A percentile compares a stretch with the other conserved stretches of the same genome.
Evolutionary conservation across 495 filamentous ascomycete species (phyloP).

Genomic region (Tuber brumale): DNA sequence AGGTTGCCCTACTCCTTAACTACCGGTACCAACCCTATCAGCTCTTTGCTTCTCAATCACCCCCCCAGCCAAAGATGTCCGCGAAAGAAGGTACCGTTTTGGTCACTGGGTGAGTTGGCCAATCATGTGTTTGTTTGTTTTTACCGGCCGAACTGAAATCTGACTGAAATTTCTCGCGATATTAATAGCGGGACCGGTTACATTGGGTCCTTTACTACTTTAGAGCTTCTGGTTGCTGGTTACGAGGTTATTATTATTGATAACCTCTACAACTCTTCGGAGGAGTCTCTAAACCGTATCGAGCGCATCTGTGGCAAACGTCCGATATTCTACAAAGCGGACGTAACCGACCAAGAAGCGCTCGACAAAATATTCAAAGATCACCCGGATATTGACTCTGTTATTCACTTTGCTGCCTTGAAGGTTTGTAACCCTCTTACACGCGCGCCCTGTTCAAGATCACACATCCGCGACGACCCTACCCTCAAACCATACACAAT

Average conservation of each 20-base stretch:
- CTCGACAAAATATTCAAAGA: slow-evolving; percentile 83
- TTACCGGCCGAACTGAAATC: slow-evolving; percentile 10
- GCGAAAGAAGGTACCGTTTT: slow-evolving; percentile 63
- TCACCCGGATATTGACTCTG: slow-evolving; percentile 89
- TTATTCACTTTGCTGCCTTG: slow-evolving; percentile 96
- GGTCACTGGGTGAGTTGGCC: slow-evolving; percentile 70
- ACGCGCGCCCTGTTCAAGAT: neutral
- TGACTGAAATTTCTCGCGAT: slow-evolving; percentile 16
- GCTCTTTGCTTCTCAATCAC: slow-evolving; percentile 2
- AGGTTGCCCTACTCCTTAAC: neutral
- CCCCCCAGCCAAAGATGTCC: slow-evolving; percentile 54
- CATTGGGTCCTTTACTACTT: slow-evolving; percentile 94
- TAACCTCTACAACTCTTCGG: slow-evolving; percentile 90
- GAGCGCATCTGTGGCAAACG: slow-evolving; percentile 87
- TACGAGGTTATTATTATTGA: slow-evolving; percentile 96
- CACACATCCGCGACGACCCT: neutral
- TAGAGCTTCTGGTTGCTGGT: slow-evolving; percentile 83
- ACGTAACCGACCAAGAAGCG: slow-evolving; percentile 75
- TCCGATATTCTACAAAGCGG: slow-evolving; percentile 74
- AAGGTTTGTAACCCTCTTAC: slow-evolving; percentile 58
- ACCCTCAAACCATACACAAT: slow-evolving; percentile 10
- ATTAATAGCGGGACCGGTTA: slow-evolving; percentile 82
- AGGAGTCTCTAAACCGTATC: slow-evolving; percentile 82
- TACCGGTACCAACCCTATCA: slow-evolving; percentile 6
- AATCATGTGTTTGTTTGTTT: slow-evolving; percentile 11